Base-by-base conservation (phyloP, 805 yeast species). In the Metschnikowia kunwiensis region DNA sequence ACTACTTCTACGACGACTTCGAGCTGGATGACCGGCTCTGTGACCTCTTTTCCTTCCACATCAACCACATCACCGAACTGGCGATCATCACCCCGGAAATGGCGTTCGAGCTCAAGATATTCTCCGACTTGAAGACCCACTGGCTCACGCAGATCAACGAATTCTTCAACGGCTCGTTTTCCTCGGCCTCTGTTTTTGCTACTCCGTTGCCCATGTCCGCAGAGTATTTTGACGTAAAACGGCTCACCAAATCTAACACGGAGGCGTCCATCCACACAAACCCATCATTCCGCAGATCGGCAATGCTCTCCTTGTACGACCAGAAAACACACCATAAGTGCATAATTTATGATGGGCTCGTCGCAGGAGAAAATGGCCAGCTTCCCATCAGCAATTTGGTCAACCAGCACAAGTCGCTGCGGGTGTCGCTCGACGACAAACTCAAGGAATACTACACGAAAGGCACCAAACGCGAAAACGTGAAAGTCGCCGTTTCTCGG, bases 1-100 rank as follows among this genome's bases (percentile, higher is more conserved):
- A 89, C 58, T 89, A 86, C 57, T 93, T 87, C 51, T 72, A 78
- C 27, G 91, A 86, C 54, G 97, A 93, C 58, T 93, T 68, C 42
- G 61, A 58, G 32, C 33, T 54, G 11, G 58, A 66, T 44, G 37
- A 38, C 5, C 37, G 44, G 20, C 46, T 68, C 22, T 63, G 74
- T 43, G 68, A 68, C 33, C 24, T 40, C 13, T 66, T 89, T 55
- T 64, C 82, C 17, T 60, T 74, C 11, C 68, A 75, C 31, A 49
- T 62, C 14, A 66, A 71, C 36, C 59, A 82, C 22, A 47, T 66
- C 23, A 53, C 61, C 12, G 51, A 55, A 27, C 63, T 69, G n/a
- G 49, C 53, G 19, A 50, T 68, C 37, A 34, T 66, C 1, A 36
- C 40, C 14, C 36, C 32, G n/a, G 37, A 38, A n/a, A 57, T 58